Base-by-base conservation (phyloP, 2,329 filamentous ascomycete genomes). In the Sordariomycetes sp. region DNA sequence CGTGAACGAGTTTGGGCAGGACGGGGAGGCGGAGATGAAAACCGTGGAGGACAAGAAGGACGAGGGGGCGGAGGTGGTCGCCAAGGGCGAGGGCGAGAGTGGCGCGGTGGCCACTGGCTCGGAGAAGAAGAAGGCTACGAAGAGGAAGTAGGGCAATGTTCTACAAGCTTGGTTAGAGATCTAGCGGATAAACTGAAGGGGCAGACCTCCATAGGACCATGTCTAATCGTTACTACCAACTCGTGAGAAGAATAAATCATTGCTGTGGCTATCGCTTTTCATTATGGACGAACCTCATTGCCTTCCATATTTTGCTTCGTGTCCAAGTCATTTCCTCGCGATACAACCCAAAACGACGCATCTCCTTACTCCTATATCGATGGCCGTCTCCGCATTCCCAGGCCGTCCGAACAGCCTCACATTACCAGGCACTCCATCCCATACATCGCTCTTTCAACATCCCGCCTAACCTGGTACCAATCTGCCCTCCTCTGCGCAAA, bases 1-100 rank as follows among this genome's bases (percentile, higher is more conserved):
- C 62, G 88, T 99, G 69, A 99, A 99, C 71, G 94, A 99, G 73
- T 99, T 97, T 69, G 94, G 94, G 10, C 94, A 97, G 77, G 94
- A 93, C 40, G 94, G 94, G n/a, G 93, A 95, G n/a, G 88, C 90
- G 28, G 89, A 91, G 24, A 63, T 63, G 12, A 67, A 69, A 58
- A 62, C 66, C 46, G 62, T 64, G 22, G 67, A 65, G 16, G 71
- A 73, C 60, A 64, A 64, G 24, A 70, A 71, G 64, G 66, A 68
- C 6, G 71, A 70, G 25, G 70, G 74, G 57, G 72, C 77, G 46
- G 66, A 65, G 69, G 56, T 65, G 68, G 59, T 67, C 69, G 43
- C 70, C 70, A 61, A 71, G 68, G 54, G 25, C n/a, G 54, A 35
- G 7, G 28, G 6, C 20, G 40, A 46, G 40, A 40, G 40, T 32